These are phyloP conservation scores for Lentinula detonsa DNA, from an alignment of 768 basidiomycete genomes.

Conservation along the genomic window DNA sequence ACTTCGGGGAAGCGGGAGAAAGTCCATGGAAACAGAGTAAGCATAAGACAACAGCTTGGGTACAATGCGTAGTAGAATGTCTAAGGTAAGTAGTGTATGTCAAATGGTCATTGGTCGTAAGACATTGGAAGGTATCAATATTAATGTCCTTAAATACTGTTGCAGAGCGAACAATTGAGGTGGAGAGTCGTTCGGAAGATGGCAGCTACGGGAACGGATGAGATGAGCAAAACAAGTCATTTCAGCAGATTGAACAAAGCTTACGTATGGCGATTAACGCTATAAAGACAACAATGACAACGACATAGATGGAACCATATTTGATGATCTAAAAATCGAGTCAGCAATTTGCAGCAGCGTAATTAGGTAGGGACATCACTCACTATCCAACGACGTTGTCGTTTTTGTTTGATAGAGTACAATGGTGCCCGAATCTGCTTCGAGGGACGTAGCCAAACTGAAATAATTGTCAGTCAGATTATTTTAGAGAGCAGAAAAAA, in stretches of 20 bases:
- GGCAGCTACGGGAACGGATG: slow-evolving; percentile 35
- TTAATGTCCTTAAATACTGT: slow-evolving; percentile 50
- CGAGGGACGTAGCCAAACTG: slow-evolving; percentile 93
- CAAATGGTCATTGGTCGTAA: slow-evolving; percentile 20
- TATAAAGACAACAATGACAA: slow-evolving; percentile 63
- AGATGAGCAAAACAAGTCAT: too few relatives aligned
- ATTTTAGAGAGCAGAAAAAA: slow-evolving; percentile 10
- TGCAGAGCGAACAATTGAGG: slow-evolving; percentile 62
- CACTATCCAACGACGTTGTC: slow-evolving; percentile 87
- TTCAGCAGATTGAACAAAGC: slow-evolving; percentile 19
- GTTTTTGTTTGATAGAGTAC: slow-evolving; percentile 85
- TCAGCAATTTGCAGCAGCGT: background rate
- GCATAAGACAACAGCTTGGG: background rate
- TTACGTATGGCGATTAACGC: slow-evolving; percentile 75
- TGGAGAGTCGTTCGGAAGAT: slow-evolving; percentile 55
- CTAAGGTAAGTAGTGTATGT: slow-evolving; percentile 18
- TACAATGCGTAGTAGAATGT: slow-evolving; percentile 5
- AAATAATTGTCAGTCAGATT: background rate
- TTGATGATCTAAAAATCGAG: slow-evolving; percentile 57
- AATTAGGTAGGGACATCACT: slow-evolving; percentile 19
- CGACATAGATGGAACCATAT: slow-evolving; percentile 74
- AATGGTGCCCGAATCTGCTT: slow-evolving; percentile 91
- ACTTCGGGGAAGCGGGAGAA: background rate
- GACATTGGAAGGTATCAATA: slow-evolving; percentile 3
- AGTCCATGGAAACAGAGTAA: background rate